These are phyloP conservation scores for Scheffersomyces lignicola DNA, from an alignment of 1,139 yeast genomes.

Conservation along the genomic window DNA sequence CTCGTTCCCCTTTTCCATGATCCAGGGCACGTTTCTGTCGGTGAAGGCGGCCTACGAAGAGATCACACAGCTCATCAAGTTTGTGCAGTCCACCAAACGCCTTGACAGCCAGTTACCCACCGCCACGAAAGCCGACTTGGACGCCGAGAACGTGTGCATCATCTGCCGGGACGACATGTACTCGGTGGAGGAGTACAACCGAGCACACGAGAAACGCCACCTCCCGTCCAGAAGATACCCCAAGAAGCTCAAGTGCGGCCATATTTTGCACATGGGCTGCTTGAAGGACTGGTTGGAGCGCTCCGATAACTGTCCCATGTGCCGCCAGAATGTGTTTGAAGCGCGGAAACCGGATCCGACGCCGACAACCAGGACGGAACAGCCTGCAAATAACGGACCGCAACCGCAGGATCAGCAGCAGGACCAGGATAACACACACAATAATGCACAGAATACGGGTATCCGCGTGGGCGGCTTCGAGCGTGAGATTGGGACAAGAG, in stretches of 20 bases:
- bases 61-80: conserved; percentile 51
- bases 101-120: conserved; percentile 65
- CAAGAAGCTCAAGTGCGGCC: conserved; percentile 79
- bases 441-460: too few species aligned
- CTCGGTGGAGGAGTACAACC: conserved; percentile 31
- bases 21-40: conserved; percentile 67
- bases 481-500: too few species aligned
- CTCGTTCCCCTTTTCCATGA: conserved; percentile 64
- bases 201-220: conserved; percentile 17
- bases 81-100: conserved; percentile 61
- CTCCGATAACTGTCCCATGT: conserved; percentile 89
- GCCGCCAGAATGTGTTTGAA: conserved; percentile 68
- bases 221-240: conserved; percentile 55
- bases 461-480: too few species aligned
- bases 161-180: conserved; percentile 86
- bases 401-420: conserved; percentile 5
- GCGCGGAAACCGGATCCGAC: conserved; percentile 7
- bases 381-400: conserved; percentile 2
- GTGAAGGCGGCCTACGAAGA: conserved; percentile 50
- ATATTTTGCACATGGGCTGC: conserved; percentile 87
- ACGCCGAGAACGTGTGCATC: conserved; percentile 66
- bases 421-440: too few species aligned
- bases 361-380: conserved; percentile 5
- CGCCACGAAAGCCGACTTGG: conserved; percentile 62
- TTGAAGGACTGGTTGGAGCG: conserved; percentile 91